A percentile compares a stretch with the other conserved stretches of the same genome.
Conservation (phyloP, 2,329 filamentous ascomycete species). For the Hymenoscyphus scutula region DNA sequence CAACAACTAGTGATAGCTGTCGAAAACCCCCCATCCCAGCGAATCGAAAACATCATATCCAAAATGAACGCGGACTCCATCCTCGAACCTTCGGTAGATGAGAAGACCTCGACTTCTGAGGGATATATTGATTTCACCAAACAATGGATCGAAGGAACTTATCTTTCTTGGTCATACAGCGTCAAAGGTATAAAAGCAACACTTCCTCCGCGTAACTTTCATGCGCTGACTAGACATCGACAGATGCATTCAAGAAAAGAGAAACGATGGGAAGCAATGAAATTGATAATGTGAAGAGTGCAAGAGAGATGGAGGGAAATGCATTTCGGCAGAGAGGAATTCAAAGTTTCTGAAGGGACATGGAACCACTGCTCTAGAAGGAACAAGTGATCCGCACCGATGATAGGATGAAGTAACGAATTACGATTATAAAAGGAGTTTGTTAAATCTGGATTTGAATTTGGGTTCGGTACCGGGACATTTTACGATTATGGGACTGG, state of each 20-base stretch:
- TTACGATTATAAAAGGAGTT: not conserved
- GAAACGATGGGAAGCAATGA: constrained; percentile 32
- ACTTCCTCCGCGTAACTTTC: not conserved
- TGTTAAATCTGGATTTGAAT: not conserved
- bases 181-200: constrained; percentile 26
- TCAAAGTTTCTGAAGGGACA: not conserved
- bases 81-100: constrained; percentile 11
- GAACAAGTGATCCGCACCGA: not conserved
- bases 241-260: constrained; percentile 29
- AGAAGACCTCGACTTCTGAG: constrained; percentile 18
- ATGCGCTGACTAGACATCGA: not conserved
- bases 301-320: constrained; percentile 26
- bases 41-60: not conserved
- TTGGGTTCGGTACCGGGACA: not conserved
- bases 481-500: not conserved
- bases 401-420: not conserved
- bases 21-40: not conserved
- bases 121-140: constrained; percentile 26
- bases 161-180: constrained; percentile 31
- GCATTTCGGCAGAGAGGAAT: constrained; percentile 12
- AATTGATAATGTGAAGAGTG: constrained; percentile 28
- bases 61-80: constrained; percentile 6
- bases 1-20: not conserved
- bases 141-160: constrained; percentile 34
- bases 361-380: not conserved